phyloP scores from a whole-genome alignment of 2,329 filamentous ascomycete genomes.

The Akanthomyces dipterigenus region DNA sequence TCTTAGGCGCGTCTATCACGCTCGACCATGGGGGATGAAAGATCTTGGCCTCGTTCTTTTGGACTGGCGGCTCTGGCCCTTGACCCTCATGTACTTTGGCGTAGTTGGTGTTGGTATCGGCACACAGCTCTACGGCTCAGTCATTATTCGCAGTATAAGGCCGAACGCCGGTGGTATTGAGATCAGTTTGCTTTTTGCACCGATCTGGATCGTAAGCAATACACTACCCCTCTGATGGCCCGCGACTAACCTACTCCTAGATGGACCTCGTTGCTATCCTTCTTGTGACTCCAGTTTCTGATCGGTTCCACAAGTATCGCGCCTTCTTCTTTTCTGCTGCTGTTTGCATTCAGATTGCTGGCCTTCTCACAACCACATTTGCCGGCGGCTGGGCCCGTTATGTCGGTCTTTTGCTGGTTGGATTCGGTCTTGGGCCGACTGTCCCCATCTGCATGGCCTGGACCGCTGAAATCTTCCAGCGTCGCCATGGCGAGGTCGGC shows the following conservation, averaged over 20 bases:
- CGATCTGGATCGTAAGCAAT: conserved; percentile 76
- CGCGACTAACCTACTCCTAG: conserved; percentile 28
- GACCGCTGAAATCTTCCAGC: conserved; percentile 86
- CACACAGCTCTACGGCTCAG: conserved; percentile 78
- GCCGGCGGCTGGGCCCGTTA: conserved; percentile 79
- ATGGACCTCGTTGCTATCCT: conserved; percentile 87
- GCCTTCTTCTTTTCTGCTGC: conserved; percentile 75
- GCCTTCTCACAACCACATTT: conserved; percentile 73
- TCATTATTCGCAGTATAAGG: conserved; percentile 78
- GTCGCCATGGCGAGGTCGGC: conserved; percentile 81
- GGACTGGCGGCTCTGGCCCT: conserved; percentile 84
- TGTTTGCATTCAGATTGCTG: conserved; percentile 71
- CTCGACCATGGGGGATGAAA: conserved; percentile 62
- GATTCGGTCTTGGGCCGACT: conserved; percentile 83
- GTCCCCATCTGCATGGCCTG: conserved; percentile 93
- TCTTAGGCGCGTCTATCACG: conserved; percentile 71
- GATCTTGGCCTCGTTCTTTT: conserved; percentile 66
- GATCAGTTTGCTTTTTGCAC: conserved; percentile 77
- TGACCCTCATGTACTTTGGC: conserved; percentile 88
- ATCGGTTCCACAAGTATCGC: conserved; percentile 76
- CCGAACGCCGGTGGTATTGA: conserved; percentile 64
- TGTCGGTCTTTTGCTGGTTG: conserved; percentile 80
- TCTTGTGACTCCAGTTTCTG: conserved; percentile 75
- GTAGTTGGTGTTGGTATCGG: conserved; percentile 90
- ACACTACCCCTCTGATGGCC: background rate